Percentiles rank a stretch among this genome's conserved stretches.
Conservation (phyloP, 2,329 filamentous ascomycete species). For the Pleoardoris graminearum region DNA sequence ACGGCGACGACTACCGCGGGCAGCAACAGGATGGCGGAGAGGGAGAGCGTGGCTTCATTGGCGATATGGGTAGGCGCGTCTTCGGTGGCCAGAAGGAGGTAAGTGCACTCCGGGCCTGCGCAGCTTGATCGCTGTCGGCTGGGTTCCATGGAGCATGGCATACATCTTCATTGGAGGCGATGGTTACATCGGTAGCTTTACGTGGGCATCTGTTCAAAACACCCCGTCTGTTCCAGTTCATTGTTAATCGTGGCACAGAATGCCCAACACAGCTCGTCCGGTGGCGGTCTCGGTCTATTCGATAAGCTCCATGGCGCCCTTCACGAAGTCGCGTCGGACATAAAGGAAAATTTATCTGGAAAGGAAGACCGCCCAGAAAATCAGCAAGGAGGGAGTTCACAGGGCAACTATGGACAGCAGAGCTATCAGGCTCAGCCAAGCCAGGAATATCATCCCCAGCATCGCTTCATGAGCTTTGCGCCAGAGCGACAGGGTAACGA, state of each 20-base stretch:
- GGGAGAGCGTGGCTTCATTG: slow-evolving; percentile 55
- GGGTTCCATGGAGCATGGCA: neutral
- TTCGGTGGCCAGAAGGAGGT: slow-evolving; percentile 42
- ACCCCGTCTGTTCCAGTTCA: too few species aligned
- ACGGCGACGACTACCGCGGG: slow-evolving; percentile 54
- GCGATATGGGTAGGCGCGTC: slow-evolving; percentile 55
- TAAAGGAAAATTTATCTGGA: slow-evolving; percentile 55
- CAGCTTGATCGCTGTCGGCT: neutral
- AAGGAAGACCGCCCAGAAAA: slow-evolving; percentile 52
- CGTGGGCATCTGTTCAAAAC: too few species aligned
- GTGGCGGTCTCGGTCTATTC: slow-evolving; percentile 52
- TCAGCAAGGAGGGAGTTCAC: slow-evolving; percentile 24
- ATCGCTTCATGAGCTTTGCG: slow-evolving; percentile 68
- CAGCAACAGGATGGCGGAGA: slow-evolving; percentile 40
- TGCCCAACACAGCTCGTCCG: slow-evolving; percentile 33
- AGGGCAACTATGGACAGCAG: slow-evolving; percentile 25
- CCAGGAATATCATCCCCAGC: slow-evolving; percentile 49
- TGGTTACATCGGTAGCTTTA: neutral
- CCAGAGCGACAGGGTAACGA: slow-evolving; percentile 71
- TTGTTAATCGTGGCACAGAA: slow-evolving; percentile 12
- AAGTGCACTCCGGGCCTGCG: slow-evolving; percentile 14
- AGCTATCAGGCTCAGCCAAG: slow-evolving; percentile 26
- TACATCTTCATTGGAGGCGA: neutral
- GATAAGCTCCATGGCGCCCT: slow-evolving; percentile 60
- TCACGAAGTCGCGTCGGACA: slow-evolving; percentile 54